Conservation (phyloP, 805 yeast species). For the Lipomyces orientalis region DNA sequence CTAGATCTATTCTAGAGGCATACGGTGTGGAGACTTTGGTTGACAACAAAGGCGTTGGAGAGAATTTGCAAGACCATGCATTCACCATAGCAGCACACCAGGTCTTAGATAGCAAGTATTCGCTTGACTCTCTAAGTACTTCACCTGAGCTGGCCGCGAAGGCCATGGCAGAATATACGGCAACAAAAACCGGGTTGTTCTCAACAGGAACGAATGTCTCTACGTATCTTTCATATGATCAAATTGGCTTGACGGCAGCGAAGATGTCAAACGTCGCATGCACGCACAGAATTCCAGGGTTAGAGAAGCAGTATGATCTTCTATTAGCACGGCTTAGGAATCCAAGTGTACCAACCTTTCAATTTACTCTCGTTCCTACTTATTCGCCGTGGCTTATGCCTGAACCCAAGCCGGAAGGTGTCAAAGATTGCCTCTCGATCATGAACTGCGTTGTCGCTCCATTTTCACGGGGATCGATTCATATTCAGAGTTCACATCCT, state of each 20-base stretch:
- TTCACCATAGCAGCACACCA: constrained; percentile 3
- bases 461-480: constrained; percentile 9
- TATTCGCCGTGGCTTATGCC: constrained; percentile 5
- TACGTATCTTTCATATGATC: constrained; percentile 1
- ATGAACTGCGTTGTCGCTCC: constrained; percentile 8
- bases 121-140: background rate
- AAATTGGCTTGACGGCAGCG: background rate
- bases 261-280: background rate
- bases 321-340: constrained; percentile 8
- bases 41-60: constrained; percentile 45
- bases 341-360: constrained; percentile 2
- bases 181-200: constrained; percentile 1
- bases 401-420: constrained; percentile 7
- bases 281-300: background rate
- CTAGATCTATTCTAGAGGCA: constrained; percentile 41
- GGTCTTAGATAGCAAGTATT: constrained; percentile 1
- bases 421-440: constrained; percentile 4
- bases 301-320: constrained; percentile 4
- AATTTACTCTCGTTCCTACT: background rate
- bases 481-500: constrained; percentile 2
- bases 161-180: background rate
- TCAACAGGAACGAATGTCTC: constrained; percentile 1
- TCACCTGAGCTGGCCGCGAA: background rate
- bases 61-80: constrained; percentile 42
- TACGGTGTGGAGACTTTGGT: constrained; percentile 42